These are phyloP conservation scores for Trichomonas gallinae DNA, from an alignment of 208 protist species.

Conservation along the genomic window DNA sequence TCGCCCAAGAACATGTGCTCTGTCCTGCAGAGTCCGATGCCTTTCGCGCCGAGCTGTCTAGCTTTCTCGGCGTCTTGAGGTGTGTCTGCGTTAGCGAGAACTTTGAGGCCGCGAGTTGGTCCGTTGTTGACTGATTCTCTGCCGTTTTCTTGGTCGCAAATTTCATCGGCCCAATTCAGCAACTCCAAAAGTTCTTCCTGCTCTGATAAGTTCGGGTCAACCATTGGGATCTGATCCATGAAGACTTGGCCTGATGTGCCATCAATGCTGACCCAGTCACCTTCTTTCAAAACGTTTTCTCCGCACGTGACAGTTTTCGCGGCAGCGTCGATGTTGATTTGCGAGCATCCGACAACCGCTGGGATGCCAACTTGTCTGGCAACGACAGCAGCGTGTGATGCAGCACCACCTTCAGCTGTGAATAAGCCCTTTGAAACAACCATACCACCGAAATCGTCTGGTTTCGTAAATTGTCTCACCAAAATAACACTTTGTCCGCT, in stretches of 20 bases:
- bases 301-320: neutral
- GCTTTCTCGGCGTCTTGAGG: neutral
- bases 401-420: neutral
- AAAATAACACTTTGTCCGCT: neutral
- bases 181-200: neutral
- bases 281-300: neutral
- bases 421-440: neutral
- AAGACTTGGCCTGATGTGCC: neutral
- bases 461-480: neutral
- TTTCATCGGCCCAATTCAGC: neutral
- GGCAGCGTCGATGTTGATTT: neutral
- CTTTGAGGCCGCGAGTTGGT: neutral
- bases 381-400: neutral
- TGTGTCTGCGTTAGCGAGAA: neutral
- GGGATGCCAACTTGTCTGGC: neutral
- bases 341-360: neutral
- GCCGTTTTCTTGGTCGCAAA: neutral
- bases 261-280: neutral
- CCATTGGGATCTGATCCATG: neutral
- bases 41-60: neutral
- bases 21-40: conserved; percentile 49
- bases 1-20: conserved; percentile 86
- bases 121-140: neutral
- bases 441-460: neutral
- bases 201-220: neutral